A percentile compares a stretch with the other conserved stretches of the same genome.
These are phyloP conservation scores for Telfairia occidentalis DNA, from an alignment of 331 rosid genomes.

Conservation along the genomic window DNA sequence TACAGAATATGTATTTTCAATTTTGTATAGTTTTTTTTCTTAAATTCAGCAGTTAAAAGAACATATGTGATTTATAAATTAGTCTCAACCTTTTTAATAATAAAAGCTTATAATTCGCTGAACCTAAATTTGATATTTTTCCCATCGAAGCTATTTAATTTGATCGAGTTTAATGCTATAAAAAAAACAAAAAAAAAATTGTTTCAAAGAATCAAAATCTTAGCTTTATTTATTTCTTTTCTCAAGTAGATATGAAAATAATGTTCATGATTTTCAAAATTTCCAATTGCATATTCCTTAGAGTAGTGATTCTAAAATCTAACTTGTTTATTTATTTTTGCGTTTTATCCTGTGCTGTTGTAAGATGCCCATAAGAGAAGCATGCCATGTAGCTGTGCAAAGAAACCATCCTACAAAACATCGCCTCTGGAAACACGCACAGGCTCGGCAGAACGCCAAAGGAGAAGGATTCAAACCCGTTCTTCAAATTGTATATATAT, in stretches of 20 bases:
- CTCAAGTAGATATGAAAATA: too few species aligned
- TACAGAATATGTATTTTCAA: not conserved
- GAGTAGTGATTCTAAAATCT: not conserved
- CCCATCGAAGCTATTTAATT: too few species aligned
- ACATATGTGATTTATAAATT: not conserved
- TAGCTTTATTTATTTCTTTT: too few species aligned
- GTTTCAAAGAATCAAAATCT: too few species aligned
- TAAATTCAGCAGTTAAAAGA: not conserved
- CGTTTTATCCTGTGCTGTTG: not conserved
- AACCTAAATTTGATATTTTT: not conserved
- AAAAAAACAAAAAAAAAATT: too few species aligned
- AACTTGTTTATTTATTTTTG: too few species aligned
- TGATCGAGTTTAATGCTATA: too few species aligned
- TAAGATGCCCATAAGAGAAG: conserved; percentile 98
- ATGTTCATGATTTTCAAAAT: not conserved
- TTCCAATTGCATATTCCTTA: not conserved
- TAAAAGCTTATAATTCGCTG: not conserved
- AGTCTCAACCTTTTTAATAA: not conserved
- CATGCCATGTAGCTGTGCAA: conserved; percentile 92
- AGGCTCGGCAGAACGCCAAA: conserved; percentile 63
- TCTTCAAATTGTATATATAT: conserved; percentile 91
- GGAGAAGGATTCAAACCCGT: conserved; percentile 57
- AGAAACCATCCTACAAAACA: conserved; percentile 68
- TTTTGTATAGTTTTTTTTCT: not conserved
- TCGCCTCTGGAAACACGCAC: conserved; percentile 91